These are phyloP conservation scores for Leishmania tropica DNA, from an alignment of 208 protist genomes.

Conservation along the genomic window DNA sequence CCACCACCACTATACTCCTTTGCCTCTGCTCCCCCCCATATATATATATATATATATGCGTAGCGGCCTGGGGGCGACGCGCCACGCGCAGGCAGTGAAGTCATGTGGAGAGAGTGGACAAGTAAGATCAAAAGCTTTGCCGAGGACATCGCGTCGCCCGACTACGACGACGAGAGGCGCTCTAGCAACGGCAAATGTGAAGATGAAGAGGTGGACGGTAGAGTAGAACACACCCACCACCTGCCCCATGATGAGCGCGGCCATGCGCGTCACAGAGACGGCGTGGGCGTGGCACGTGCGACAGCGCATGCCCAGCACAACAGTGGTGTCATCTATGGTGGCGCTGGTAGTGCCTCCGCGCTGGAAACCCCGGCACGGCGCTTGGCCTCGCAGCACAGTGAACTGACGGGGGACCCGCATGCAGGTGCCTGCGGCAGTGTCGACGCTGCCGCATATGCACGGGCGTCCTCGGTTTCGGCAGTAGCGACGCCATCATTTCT, in stretches of 20 bases:
- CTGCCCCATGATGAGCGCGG: not conserved
- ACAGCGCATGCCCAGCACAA: not conserved
- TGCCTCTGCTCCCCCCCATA: not conserved
- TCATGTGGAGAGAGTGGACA: conserved; percentile 67
- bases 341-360: not conserved
- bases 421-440: not conserved
- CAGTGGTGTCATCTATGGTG: not conserved
- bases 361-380: conserved; percentile 6
- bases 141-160: conserved; percentile 68
- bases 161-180: conserved; percentile 47
- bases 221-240: too few relatives aligned
- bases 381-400: conserved; percentile 9
- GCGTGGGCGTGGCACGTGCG: not conserved
- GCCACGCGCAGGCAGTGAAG: not conserved
- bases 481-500: not conserved
- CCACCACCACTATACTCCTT: not conserved
- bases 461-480: not conserved
- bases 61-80: not conserved
- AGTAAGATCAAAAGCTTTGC: conserved; percentile 78
- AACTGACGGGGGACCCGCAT: not conserved
- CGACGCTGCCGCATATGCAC: not conserved
- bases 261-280: not conserved
- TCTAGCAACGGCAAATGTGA: not conserved
- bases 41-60: not conserved
- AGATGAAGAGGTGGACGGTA: not conserved